These are phyloP conservation scores for Solanum gracilifrons DNA, from an alignment of 257 asterid species.

Conservation along the genomic window DNA sequence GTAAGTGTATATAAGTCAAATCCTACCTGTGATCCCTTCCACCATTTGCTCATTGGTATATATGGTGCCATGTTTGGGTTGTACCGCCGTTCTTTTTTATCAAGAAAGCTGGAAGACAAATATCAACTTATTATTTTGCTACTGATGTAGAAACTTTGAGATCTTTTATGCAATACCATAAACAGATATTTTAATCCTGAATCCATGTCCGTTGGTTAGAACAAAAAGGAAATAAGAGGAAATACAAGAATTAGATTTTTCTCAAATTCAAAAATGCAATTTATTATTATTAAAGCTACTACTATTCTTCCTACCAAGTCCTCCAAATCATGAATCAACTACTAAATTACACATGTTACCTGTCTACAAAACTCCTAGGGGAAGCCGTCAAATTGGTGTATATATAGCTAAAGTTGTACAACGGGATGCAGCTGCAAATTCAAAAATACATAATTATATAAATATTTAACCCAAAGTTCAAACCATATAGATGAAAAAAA, in stretches of 20 bases:
- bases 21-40: constrained; percentile 87
- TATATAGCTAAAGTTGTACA: constrained; percentile 85
- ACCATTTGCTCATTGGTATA: constrained; percentile 75
- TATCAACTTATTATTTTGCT: not conserved
- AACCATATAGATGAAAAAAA: not conserved
- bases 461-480: not conserved
- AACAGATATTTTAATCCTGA: not conserved
- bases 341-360: constrained; percentile 23
- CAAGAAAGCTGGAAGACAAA: constrained; percentile 47
- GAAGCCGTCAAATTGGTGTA: constrained; percentile 68
- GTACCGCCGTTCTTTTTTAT: constrained; percentile 64
- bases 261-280: not conserved
- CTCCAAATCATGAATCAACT: not conserved
- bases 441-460: not conserved
- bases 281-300: not conserved
- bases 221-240: not conserved
- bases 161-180: not conserved
- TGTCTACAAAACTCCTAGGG: constrained; percentile 94
- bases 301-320: not conserved
- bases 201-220: too few species aligned
- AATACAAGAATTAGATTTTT: not conserved
- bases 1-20: not conserved
- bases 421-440: constrained; percentile 69
- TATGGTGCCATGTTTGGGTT: constrained; percentile 77
- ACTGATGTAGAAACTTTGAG: not conserved